phyloP scores from a whole-genome alignment of 179 eudicot genomes.

The Silene noctiflora region DNA sequence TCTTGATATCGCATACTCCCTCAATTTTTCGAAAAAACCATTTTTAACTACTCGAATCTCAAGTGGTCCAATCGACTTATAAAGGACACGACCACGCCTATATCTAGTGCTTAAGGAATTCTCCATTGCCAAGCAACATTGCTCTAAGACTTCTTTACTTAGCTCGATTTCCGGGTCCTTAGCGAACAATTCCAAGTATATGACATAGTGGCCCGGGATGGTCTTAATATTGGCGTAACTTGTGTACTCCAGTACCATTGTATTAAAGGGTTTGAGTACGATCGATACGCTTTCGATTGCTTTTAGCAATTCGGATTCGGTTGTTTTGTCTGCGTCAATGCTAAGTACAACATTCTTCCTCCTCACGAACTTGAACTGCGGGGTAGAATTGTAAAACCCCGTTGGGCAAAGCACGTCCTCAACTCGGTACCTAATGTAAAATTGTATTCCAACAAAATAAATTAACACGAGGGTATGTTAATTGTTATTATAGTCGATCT shows the following conservation, averaged over 20 bases:
- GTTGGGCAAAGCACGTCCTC: slow-evolving; percentile 63
- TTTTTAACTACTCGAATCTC: slow-evolving; percentile 62
- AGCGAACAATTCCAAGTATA: slow-evolving; percentile 50
- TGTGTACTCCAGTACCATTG: slow-evolving; percentile 61
- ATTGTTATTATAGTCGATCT: too few relatives aligned
- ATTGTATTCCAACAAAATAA: too few relatives aligned
- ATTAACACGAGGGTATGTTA: too few relatives aligned
- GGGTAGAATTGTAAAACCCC: slow-evolving; percentile 66
- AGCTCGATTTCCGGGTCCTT: slow-evolving; percentile 37
- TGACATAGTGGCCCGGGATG: slow-evolving; percentile 69
- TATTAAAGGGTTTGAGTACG: slow-evolving; percentile 36
- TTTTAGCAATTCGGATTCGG: slow-evolving; percentile 35
- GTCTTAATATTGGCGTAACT: slow-evolving; percentile 52
- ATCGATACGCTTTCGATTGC: slow-evolving; percentile 48
- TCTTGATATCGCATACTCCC: slow-evolving; percentile 69
- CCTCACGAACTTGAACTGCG: slow-evolving; percentile 60
- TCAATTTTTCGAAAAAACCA: slow-evolving; percentile 68
- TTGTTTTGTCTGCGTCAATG: slow-evolving; percentile 71
- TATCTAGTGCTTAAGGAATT: slow-evolving; percentile 60
- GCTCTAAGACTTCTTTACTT: slow-evolving; percentile 31
- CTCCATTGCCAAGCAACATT: slow-evolving; percentile 64
- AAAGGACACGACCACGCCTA: slow-evolving; percentile 52
- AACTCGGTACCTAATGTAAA: slow-evolving; percentile 40
- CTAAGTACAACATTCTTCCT: slow-evolving; percentile 59
- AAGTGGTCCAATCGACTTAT: slow-evolving; percentile 62